Percentiles rank a stretch among this genome's conserved stretches.
Conservation (phyloP, 805 yeast genomes). For the Allodekkera sacchari region DNA sequence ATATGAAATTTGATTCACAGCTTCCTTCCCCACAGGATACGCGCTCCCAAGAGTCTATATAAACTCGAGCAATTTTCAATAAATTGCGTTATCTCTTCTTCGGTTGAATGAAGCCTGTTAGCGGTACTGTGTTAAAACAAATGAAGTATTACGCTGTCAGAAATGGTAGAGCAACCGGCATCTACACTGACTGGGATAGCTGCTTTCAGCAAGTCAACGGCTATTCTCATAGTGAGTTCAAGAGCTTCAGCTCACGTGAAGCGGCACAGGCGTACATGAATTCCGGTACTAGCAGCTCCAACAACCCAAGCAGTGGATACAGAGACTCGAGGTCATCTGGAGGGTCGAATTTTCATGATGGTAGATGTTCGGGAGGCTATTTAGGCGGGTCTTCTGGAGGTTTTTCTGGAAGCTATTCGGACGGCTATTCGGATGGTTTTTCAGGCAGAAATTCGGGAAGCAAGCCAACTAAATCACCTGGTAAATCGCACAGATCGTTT, state of each 20-base stretch:
- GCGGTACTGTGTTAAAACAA: too few relatives aligned
- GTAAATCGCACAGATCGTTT: background rate
- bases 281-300: constrained; percentile 3
- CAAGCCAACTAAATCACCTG: background rate
- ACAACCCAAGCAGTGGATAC: background rate
- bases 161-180: constrained; percentile 46
- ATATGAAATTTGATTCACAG: too few relatives aligned
- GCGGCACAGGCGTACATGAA: constrained; percentile 43
- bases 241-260: constrained; percentile 37
- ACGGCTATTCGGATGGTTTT: background rate
- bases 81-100: too few relatives aligned
- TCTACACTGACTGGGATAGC: constrained; percentile 52
- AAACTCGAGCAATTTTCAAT: too few relatives aligned
- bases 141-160: constrained; percentile 42
- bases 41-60: too few relatives aligned
- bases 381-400: background rate
- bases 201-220: constrained; percentile 48
- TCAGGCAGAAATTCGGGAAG: background rate
- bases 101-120: too few relatives aligned
- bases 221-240: constrained; percentile 45
- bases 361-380: background rate
- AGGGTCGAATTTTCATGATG: constrained; percentile 1
- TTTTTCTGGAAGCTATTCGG: background rate
- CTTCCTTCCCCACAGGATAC: too few relatives aligned
- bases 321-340: background rate